Base-by-base conservation (phyloP, 2,329 filamentous ascomycete species). In the Pseudogymnoascus sp. region DNA sequence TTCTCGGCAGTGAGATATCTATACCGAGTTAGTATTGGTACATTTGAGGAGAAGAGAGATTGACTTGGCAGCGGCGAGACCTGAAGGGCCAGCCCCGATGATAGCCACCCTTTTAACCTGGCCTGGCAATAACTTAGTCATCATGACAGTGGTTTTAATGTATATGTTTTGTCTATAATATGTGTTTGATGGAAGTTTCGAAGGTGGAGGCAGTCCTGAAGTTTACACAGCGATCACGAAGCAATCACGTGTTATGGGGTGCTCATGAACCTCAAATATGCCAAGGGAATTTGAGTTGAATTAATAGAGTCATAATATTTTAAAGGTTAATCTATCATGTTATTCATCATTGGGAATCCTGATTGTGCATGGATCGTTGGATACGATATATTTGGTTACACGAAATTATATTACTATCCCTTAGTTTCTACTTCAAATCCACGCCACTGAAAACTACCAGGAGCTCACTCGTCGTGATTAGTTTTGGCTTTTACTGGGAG, bases 51-150 rank as follows among this genome's bases (percentile, higher is more conserved):
- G 11, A 31, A 8, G 25, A 8, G 34, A 61, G 14, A 41, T 10
- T 61, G 5, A 61, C 80, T 92, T 95, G 62, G 91, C 91, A 23
- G 89, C 86, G 25, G 88, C 85, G 3, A 96, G 79, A 4, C 93
- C 93, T 67, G 84, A 85, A 0, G 93, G 90, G 0, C 93, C 93
- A 8, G 90, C 92, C 21, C 93, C 93, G 68, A 97, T 85, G 66
- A 97, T 81, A 68, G 90, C 91, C 68, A 96, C 80, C 54, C 77
- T 83, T 65, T 80, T 80, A 60, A 90, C 81, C 66, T 67, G 60
- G 3, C 39, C 39, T 23, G 60, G 36, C 13, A 31, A 19, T 39
- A 61, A 41, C 16, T 25, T 39, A 16, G 60, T 61, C 60, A 61
- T 61, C 28, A 4, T 34, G 4, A 28, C 8, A 57, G n/a, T 6